Evolutionary conservation across 2,329 filamentous ascomycete genomes (phyloP).

Genomic region (Fusarium sp.): DNA sequence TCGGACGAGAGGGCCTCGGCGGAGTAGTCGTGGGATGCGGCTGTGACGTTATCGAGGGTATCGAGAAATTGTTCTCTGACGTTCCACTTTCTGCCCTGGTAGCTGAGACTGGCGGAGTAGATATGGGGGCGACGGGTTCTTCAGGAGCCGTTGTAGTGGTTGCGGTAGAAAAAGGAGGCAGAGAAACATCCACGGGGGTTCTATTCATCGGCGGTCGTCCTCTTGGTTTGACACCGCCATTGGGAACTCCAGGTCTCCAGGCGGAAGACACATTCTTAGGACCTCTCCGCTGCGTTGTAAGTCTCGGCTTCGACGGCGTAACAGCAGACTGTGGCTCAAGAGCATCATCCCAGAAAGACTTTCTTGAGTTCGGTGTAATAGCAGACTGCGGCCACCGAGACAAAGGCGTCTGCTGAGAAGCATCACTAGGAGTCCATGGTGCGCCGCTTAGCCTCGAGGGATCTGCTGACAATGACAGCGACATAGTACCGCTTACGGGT

Average conservation of each 20-base stretch:
- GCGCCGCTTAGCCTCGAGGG: slow-evolving; percentile 54
- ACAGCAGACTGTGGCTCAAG: slow-evolving; percentile 78
- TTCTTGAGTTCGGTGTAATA: slow-evolving; percentile 73
- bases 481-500: slow-evolving; percentile 55
- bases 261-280: slow-evolving; percentile 89
- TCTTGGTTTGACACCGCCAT: slow-evolving; percentile 76
- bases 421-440: slow-evolving; percentile 50
- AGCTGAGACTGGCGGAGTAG: slow-evolving; percentile 15
- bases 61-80: slow-evolving; percentile 12
- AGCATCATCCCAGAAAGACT: slow-evolving; percentile 66
- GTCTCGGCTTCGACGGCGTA: slow-evolving; percentile 71
- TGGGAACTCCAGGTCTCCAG: slow-evolving; percentile 77
- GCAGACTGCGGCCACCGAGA: slow-evolving; percentile 83
- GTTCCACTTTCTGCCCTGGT: slow-evolving; percentile 1
- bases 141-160: slow-evolving; percentile 19
- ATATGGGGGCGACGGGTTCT: slow-evolving; percentile 20
- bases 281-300: slow-evolving; percentile 71
- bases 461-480: slow-evolving; percentile 56
- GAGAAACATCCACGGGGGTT: slow-evolving; percentile 65
- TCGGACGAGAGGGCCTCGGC: slow-evolving; percentile 51
- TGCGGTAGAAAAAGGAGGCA: slow-evolving; percentile 26
- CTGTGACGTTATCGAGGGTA: slow-evolving; percentile 24
- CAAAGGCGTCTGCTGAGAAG: slow-evolving; percentile 68
- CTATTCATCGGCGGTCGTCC: slow-evolving; percentile 82
- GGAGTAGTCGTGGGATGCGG: slow-evolving; percentile 21